These are phyloP conservation scores for Solanum hybrid DNA, from an alignment of 305 asterid species.

Conservation along the genomic window DNA sequence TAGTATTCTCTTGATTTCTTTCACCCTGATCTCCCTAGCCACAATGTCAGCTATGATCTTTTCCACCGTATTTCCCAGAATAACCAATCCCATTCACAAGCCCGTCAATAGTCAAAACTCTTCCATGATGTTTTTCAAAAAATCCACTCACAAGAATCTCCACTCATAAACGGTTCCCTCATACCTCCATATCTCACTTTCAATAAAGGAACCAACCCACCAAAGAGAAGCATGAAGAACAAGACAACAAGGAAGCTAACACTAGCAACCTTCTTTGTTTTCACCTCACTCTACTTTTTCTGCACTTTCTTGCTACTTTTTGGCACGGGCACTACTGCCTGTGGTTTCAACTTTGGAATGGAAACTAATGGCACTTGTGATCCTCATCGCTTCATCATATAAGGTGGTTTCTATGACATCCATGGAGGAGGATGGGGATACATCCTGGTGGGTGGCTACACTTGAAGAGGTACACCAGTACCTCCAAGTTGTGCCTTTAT, in stretches of 20 bases:
- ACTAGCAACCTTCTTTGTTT: neutral
- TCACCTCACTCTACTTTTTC: slow-evolving; percentile 50
- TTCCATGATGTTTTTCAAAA: no score
- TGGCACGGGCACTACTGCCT: slow-evolving; percentile 13
- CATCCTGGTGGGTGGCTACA: neutral
- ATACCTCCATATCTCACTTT: slow-evolving; percentile 62
- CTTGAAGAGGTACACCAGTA: neutral
- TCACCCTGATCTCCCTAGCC: neutral
- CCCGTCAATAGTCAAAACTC: no score
- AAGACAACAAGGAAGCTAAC: neutral
- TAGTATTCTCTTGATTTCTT: neutral
- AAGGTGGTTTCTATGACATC: slow-evolving; percentile 43
- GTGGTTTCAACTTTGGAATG: neutral
- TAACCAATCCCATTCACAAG: no score
- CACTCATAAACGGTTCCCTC: neutral
- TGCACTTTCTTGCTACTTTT: slow-evolving; percentile 49
- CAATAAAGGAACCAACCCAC: slow-evolving; percentile 72
- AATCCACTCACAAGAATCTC: neutral
- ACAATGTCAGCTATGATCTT: neutral
- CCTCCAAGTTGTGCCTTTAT: neutral
- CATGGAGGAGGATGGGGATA: neutral
- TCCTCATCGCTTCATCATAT: slow-evolving; percentile 75
- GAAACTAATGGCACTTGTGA: slow-evolving; percentile 66
- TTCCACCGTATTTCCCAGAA: neutral
- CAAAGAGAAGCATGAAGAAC: slow-evolving; percentile 13